Evolutionary conservation across 2,329 filamentous ascomycete genomes (phyloP).

Genomic region (Mycogone perniciosa): DNA sequence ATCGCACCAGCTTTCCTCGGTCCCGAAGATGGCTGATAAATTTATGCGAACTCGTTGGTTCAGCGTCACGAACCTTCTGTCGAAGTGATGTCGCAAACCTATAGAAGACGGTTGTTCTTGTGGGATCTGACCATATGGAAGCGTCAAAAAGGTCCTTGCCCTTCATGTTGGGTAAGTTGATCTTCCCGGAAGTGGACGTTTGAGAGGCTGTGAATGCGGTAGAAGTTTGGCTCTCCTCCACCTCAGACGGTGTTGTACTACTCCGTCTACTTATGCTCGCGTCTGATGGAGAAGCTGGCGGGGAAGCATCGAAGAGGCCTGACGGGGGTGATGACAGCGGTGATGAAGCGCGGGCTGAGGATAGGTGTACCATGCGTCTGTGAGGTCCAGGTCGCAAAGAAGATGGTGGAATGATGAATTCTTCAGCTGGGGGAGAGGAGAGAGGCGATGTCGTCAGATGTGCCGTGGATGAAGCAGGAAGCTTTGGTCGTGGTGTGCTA

Average conservation of each 20-base stretch:
- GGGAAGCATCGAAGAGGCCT: conserved; percentile 45
- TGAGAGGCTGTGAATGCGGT: conserved; percentile 36
- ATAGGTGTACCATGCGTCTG: conserved; percentile 18
- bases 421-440: conserved; percentile 32
- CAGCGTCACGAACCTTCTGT: conserved; percentile 56
- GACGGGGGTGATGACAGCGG: conserved; percentile 53
- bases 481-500: conserved; percentile 14
- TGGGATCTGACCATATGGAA: conserved; percentile 61
- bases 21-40: conserved; percentile 64
- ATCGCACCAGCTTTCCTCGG: conserved; percentile 60
- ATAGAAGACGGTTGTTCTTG: conserved; percentile 65
- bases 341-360: conserved; percentile 38
- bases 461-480: conserved; percentile 13
- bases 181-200: conserved; percentile 26
- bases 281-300: conserved; percentile 31
- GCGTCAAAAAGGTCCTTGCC: conserved; percentile 66
- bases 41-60: conserved; percentile 59
- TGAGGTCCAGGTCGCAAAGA: conserved; percentile 19
- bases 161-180: conserved; percentile 54
- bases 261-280: conserved; percentile 29
- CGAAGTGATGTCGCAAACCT: conserved; percentile 63
- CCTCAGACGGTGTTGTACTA: conserved; percentile 38
- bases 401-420: conserved; percentile 22
- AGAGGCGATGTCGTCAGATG: conserved; percentile 29
- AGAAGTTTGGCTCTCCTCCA: conserved; percentile 38